phyloP scores from a whole-genome alignment of 257 asterid genomes.

The Nicotiana tabacum region DNA sequence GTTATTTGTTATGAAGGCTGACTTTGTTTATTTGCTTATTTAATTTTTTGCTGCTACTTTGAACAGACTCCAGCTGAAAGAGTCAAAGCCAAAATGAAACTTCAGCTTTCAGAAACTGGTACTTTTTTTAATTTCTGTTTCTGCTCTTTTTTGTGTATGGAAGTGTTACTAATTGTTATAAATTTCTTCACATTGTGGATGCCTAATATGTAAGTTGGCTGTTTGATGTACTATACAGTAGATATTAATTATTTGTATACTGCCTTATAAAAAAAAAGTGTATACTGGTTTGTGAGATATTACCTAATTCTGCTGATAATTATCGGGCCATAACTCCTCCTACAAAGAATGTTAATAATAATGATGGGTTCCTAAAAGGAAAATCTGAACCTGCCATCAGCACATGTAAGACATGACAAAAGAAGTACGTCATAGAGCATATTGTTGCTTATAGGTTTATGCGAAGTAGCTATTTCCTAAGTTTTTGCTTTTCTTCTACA shows the following conservation, averaged over 20 bases:
- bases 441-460: background rate
- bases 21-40: slow-evolving; percentile 1
- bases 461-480: background rate
- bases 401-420: background rate
- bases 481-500: background rate
- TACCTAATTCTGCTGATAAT: background rate
- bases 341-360: background rate
- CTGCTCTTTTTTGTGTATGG: background rate
- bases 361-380: background rate
- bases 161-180: background rate
- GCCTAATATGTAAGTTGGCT: background rate
- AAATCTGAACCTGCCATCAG: background rate
- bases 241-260: background rate
- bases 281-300: background rate
- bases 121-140: background rate
- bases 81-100: slow-evolving; percentile 90
- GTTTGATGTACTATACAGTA: background rate
- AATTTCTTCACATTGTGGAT: background rate
- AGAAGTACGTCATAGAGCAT: background rate
- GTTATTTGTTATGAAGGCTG: background rate
- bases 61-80: slow-evolving; percentile 78
- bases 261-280: no score
- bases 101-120: slow-evolving; percentile 91
- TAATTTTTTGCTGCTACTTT: slow-evolving; percentile 12
- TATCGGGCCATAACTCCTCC: background rate